Evolutionary conservation across 2,329 filamentous ascomycete species (phyloP).

Genomic region (Epichloe scottii): DNA sequence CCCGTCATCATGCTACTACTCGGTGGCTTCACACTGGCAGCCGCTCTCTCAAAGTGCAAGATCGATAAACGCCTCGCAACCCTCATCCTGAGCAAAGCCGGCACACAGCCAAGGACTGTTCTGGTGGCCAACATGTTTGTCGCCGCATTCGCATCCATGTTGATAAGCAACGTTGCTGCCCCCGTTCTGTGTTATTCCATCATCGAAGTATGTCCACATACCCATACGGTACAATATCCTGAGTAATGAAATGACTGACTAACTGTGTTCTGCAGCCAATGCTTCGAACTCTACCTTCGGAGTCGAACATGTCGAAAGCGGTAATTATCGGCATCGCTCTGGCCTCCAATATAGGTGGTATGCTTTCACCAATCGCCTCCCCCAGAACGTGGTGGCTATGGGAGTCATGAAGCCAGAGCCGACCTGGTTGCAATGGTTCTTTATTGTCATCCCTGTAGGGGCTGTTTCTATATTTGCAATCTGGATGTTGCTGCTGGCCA

Average conservation of each 20-base stretch:
- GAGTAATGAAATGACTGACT: neutral
- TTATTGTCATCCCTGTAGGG: conserved; percentile 85
- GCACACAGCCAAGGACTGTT: conserved; percentile 78
- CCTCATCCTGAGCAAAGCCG: conserved; percentile 90
- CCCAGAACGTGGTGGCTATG: conserved; percentile 92
- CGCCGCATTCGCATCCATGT: conserved; percentile 94
- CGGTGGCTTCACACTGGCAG: conserved; percentile 90
- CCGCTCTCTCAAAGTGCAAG: conserved; percentile 89
- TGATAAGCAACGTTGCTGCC: conserved; percentile 96
- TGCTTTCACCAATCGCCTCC: conserved; percentile 96
- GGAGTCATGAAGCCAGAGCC: conserved; percentile 90
- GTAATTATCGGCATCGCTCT: conserved; percentile 91
- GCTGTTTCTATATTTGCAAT: conserved; percentile 78
- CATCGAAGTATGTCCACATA: conserved; percentile 56
- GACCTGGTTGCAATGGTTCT: conserved; percentile 95
- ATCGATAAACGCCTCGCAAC: conserved; percentile 97
- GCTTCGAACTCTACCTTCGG: conserved; percentile 79
- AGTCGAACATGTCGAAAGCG: conserved; percentile 88
- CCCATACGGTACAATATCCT: neutral
- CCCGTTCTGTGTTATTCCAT: conserved; percentile 96
- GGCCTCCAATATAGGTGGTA: conserved; percentile 89
- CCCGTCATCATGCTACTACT: conserved; percentile 97
- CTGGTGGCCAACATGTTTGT: conserved; percentile 98
- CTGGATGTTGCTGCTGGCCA: conserved; percentile 73
- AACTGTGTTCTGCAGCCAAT: conserved; percentile 50